Evolutionary conservation across 495 filamentous ascomycete genomes (phyloP).

Genomic region (Jackrogersella multiformis): DNA sequence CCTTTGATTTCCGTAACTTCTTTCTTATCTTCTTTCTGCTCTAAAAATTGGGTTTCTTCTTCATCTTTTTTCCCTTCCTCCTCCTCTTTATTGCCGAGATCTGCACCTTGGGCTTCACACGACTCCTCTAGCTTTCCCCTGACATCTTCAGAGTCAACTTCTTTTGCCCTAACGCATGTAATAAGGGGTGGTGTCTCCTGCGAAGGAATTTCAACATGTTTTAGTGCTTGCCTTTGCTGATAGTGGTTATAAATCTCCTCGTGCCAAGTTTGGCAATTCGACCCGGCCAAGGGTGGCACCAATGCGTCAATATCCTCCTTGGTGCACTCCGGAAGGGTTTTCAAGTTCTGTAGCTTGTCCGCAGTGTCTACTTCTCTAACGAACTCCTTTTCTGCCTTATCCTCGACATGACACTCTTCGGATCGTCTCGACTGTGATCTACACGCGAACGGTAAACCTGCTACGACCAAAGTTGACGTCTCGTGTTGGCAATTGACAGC

Average conservation of each 20-base stretch:
- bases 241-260: constrained; percentile 13
- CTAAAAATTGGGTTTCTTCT: neutral
- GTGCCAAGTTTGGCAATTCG: neutral
- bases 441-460: constrained; percentile 27
- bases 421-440: neutral
- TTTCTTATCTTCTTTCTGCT: neutral
- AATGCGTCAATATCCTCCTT: constrained; percentile 4
- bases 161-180: neutral
- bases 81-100: neutral
- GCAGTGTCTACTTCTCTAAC: constrained; percentile 33
- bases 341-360: constrained; percentile 8
- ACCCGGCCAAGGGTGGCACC: neutral
- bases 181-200: neutral
- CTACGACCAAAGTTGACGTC: constrained; percentile 14
- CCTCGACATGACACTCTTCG: constrained; percentile 10
- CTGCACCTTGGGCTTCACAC: neutral
- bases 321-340: constrained; percentile 18
- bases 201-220: neutral
- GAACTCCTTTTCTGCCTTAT: constrained; percentile 17
- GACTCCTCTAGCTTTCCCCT: neutral
- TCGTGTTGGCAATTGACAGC: neutral
- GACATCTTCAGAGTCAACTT: neutral
- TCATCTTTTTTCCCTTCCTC: neutral
- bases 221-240: neutral
- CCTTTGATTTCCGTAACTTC: neutral